Percentiles rank a stretch among this genome's conserved stretches.
Evolutionary conservation across 768 basidiomycete species (phyloP).

Genomic region (Pleurotus citrinopileatus): DNA sequence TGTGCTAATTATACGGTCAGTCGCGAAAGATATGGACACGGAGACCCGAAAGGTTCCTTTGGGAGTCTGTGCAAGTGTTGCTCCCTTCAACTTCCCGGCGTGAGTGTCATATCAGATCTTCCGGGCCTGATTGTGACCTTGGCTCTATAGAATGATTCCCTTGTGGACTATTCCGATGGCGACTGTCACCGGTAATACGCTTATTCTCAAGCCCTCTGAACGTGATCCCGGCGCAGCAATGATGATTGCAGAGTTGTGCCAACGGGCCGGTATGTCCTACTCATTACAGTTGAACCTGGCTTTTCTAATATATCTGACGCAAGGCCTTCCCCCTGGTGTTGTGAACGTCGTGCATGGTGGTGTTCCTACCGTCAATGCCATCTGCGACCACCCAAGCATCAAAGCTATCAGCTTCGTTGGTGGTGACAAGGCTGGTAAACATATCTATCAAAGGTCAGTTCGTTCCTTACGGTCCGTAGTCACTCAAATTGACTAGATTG

Average conservation of each 20-base stretch:
- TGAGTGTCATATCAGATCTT: constrained; percentile 30
- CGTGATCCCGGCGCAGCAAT: constrained; percentile 96
- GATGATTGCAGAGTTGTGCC: constrained; percentile 95
- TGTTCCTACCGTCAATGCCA: constrained; percentile 85
- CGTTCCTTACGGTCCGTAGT: background rate
- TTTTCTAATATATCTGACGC: constrained; percentile 8
- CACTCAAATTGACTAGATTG: constrained; percentile 7
- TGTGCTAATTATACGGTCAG: constrained; percentile 29
- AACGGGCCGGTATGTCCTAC: constrained; percentile 61
- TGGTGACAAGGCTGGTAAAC: constrained; percentile 87
- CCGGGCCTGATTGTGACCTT: background rate
- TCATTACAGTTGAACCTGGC: background rate
- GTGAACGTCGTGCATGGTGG: constrained; percentile 92
- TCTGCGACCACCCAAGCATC: constrained; percentile 89
- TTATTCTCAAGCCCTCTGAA: constrained; percentile 94
- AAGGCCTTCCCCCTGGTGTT: constrained; percentile 82
- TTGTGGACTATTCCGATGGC: constrained; percentile 95
- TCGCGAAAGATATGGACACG: constrained; percentile 97
- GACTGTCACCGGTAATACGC: constrained; percentile 86
- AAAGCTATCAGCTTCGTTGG: constrained; percentile 97
- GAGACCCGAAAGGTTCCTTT: constrained; percentile 80
- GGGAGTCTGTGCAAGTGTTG: constrained; percentile 81
- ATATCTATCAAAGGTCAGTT: constrained; percentile 83
- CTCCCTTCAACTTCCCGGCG: constrained; percentile 92
- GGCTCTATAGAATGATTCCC: constrained; percentile 77